Base-by-base conservation (phyloP, 371 early-diverging fungal species). In the Choanephora cucurbitarum region DNA sequence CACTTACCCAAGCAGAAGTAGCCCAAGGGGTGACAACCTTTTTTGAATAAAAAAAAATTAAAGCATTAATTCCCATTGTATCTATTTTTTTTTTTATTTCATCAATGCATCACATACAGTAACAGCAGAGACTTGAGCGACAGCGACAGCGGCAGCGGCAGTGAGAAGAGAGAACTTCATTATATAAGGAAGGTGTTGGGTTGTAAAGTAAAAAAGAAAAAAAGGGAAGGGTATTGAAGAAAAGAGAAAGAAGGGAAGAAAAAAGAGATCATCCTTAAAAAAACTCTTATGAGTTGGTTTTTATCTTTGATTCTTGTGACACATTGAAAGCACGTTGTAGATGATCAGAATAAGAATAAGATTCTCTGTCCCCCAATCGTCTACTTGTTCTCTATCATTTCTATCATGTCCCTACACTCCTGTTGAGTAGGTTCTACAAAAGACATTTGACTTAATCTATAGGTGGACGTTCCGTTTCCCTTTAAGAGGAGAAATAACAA, bases 11-110 rank as follows among this genome's bases (percentile, higher is more conserved):
- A 45, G 48, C 58, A 45, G 64, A 49, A 22, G 55, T 44, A 41
- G 63, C 60, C 77, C 77, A 77, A 22, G 77, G 77, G 49, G 66
- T 72, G 39, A 77, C 49, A 52, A 77, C 55, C 77, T 77, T 66
- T 37, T 17, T n/a, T 15, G 17, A 21, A 42, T 31, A 44, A 43
- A 49, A 48, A 41, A 32, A 41, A 54, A 44, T 33, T 44, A 19
- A 42, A 34, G 37, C 9, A 43, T 28, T 19, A 15, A 2, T 32
- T 47, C 7, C 4, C 18, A 17, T 45, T 48, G 23, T 42, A n/a
- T 13, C 11, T 55, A 13, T 15, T 5, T 10, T 21, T 34, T 17
- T 37, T 44, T 28, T 51, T 24, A 43, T 2, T 49, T 13, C 17
- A 33, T 41, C 17, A 33, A 19, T 44, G 17, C 17, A 28, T 15